phyloP scores from a whole-genome alignment of 257 asterid genomes.

The Coffea eugenioides region DNA sequence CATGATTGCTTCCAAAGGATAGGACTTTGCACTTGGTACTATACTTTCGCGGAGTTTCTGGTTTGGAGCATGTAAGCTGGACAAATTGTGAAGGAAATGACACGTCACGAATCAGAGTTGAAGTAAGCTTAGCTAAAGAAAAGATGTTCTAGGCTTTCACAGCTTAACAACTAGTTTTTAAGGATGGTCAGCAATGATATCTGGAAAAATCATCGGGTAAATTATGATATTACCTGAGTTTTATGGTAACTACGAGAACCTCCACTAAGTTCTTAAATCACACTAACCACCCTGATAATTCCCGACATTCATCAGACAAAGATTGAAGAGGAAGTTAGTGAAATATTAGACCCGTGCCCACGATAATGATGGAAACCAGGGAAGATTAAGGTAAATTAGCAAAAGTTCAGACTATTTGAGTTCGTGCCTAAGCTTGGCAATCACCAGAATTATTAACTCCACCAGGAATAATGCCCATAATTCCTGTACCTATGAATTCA shows the following conservation, averaged over 20 bases:
- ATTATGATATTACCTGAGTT: not conserved
- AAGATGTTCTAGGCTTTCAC: not conserved
- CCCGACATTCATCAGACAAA: not conserved
- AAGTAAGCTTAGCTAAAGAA: conserved; percentile 1
- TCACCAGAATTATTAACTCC: not conserved
- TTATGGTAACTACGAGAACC: not conserved
- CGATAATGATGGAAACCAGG: not conserved
- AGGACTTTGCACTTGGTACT: conserved; percentile 91
- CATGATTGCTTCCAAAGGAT: conserved; percentile 91
- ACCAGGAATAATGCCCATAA: not conserved
- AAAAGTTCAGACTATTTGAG: not conserved
- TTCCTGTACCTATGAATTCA: not conserved
- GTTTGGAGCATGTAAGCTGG: conserved; percentile 91
- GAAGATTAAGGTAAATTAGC: not conserved
- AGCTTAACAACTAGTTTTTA: not conserved
- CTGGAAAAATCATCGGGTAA: not conserved
- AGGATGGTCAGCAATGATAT: not conserved
- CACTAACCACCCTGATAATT: not conserved
- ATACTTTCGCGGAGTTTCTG: conserved; percentile 83
- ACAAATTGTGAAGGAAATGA: conserved; percentile 22
- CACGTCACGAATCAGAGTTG: not conserved
- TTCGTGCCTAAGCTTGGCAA: not conserved
- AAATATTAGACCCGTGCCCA: not conserved
- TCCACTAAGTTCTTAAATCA: not conserved
- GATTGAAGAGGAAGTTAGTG: not conserved